Base-by-base conservation (phyloP, 1,284 basidiomycete species). In the Anthracocystis setariae region DNA sequence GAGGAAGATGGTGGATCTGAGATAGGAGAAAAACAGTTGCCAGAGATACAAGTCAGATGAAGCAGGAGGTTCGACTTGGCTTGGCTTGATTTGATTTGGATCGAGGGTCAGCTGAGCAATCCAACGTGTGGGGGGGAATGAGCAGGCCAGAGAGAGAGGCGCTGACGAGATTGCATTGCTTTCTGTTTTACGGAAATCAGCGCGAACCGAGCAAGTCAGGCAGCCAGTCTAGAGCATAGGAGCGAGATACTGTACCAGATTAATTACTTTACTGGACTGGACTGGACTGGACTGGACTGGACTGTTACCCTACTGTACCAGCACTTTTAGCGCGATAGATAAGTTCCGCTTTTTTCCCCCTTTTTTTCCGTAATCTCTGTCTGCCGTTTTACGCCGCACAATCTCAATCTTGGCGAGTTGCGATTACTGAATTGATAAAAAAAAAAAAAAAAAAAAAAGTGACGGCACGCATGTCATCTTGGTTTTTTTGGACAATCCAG, bases 361-460 rank as follows among this genome's bases (percentile, higher is more conserved):
- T 48, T 57, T 49, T 21, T 49, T 57, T 38, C 54, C 54, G 54
- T 48, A 57, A 57, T 57, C 54, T 57, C 46, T 39, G 27, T 9
- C 46, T 49, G 54, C 54, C 46, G 46, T 44, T 29, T 57, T 49
- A 29, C 40, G 54, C 46, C 46, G 32, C 39, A 25, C 39, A 33
- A 47, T 47, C 53, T 13, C 53, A 42, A 39, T 46, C 33, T 21
- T 7, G 25, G 25, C 24, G 25, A 35, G 37, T 15, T 43, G 17
- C 8, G 37, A 35, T 29, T 51, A 21, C 24, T 49, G 25, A 42
- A 40, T 18, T 40, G 25, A 49, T 40, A 37, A 37, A 37, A 37
- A 37, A 37, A 37, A 37, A 40, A 25, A 49, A 35, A 49, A 49
- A 37, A 37, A 37, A 37, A 37, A 37, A 37, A 37, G 35, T 37